Percentiles rank a stretch among this genome's conserved stretches.
Evolutionary conservation across 1,284 basidiomycete species (phyloP).

Genomic region (Leccinum cinnamomeum): DNA sequence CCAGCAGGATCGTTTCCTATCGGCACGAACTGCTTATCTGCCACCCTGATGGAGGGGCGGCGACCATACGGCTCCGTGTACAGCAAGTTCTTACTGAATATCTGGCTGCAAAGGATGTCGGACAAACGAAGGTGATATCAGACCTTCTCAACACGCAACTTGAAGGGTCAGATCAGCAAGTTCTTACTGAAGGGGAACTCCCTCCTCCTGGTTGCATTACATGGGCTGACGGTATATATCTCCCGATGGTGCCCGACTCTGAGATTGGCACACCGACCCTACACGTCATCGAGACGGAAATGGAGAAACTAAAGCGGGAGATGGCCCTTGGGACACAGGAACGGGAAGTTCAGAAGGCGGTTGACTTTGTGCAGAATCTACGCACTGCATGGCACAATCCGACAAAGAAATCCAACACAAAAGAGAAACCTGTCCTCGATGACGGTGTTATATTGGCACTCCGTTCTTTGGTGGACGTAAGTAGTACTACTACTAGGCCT

Average conservation of each 20-base stretch:
- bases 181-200: too few species aligned
- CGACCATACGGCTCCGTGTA: not conserved
- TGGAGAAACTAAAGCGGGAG: too few species aligned
- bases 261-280: too few species aligned
- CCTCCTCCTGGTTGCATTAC: too few species aligned
- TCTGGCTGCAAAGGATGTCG: not conserved
- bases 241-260: too few species aligned
- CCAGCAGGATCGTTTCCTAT: not conserved
- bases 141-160: not conserved
- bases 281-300: too few species aligned
- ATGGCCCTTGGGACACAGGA: too few species aligned
- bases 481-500: not conserved
- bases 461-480: not conserved
- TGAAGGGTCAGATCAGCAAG: not conserved
- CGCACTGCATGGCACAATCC: too few species aligned
- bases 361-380: too few species aligned
- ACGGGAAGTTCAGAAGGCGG: too few species aligned
- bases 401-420: not conserved
- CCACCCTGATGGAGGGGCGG: not conserved
- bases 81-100: not conserved
- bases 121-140: not conserved
- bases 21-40: not conserved
- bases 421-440: not conserved
- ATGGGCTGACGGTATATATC: too few species aligned
- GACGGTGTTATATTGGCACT: not conserved